phyloP scores from a whole-genome alignment of 768 basidiomycete genomes.

The Psilocybe cubensis region DNA sequence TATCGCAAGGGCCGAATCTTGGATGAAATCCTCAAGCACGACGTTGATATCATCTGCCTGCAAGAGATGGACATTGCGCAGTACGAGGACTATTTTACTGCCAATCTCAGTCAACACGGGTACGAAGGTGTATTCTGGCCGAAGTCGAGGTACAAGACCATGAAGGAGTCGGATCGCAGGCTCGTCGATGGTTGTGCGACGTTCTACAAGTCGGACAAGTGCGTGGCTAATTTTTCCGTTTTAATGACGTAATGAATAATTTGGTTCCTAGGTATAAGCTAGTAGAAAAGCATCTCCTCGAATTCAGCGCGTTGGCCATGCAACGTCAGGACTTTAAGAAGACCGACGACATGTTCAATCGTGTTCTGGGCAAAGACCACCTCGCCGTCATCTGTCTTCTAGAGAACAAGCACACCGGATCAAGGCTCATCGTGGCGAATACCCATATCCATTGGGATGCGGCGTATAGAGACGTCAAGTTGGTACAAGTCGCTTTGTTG shows the following conservation, averaged over 20 bases:
- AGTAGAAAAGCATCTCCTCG: slow-evolving; percentile 91
- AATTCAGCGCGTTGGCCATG: slow-evolving; percentile 93
- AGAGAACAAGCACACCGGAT: slow-evolving; percentile 86
- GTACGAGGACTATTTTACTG: slow-evolving; percentile 90
- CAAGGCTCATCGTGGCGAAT: slow-evolving; percentile 88
- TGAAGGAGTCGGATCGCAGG: slow-evolving; percentile 84
- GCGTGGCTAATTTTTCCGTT: slow-evolving; percentile 35
- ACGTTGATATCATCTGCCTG: slow-evolving; percentile 90
- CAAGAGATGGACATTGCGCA: slow-evolving; percentile 95
- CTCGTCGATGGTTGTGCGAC: slow-evolving; percentile 96
- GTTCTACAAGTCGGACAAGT: slow-evolving; percentile 92
- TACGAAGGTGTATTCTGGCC: slow-evolving; percentile 94
- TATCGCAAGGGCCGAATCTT: slow-evolving; percentile 90
- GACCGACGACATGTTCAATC: slow-evolving; percentile 99
- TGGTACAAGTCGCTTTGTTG: slow-evolving; percentile 92
- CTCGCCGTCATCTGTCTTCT: slow-evolving; percentile 87
- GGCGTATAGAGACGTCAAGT: slow-evolving; percentile 91
- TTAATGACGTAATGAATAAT: slow-evolving; percentile 10
- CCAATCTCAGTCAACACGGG: slow-evolving; percentile 69
- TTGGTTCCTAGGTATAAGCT: slow-evolving; percentile 72
- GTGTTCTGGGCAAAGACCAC: slow-evolving; percentile 93
- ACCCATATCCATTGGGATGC: slow-evolving; percentile 95
- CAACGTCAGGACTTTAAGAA: slow-evolving; percentile 94
- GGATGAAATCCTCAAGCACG: slow-evolving; percentile 78
- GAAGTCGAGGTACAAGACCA: slow-evolving; percentile 91